These are phyloP conservation scores for Trametes elegans DNA, from an alignment of 768 basidiomycete species.

Conservation along the genomic window DNA sequence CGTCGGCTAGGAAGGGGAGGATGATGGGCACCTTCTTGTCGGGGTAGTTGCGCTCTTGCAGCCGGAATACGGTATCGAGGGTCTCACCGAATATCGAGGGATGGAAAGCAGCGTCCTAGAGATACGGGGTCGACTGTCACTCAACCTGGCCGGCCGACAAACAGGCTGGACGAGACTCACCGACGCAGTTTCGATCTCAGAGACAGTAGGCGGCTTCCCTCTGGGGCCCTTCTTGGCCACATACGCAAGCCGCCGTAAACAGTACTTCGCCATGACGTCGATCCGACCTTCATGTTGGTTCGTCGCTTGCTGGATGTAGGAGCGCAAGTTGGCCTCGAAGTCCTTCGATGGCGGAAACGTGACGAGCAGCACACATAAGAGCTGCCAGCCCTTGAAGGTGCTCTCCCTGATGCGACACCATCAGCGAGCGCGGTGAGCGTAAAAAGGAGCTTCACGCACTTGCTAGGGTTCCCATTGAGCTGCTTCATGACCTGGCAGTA, in stretches of 20 bases:
- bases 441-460: slow-evolving; percentile 45
- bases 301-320: slow-evolving; percentile 74
- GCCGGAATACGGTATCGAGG: slow-evolving; percentile 75
- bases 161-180: slow-evolving; percentile 38
- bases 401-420: slow-evolving; percentile 55
- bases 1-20: slow-evolving; percentile 89
- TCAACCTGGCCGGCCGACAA: background rate
- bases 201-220: slow-evolving; percentile 75
- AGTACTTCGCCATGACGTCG: slow-evolving; percentile 90
- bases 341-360: slow-evolving; percentile 94
- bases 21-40: slow-evolving; percentile 86
- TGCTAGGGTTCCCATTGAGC: slow-evolving; percentile 74
- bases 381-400: slow-evolving; percentile 89
- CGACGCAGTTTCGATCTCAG: slow-evolving; percentile 91
- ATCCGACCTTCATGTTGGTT: slow-evolving; percentile 70
- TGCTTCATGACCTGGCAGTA: slow-evolving; percentile 95
- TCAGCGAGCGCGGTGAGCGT: background rate
- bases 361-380: slow-evolving; percentile 85
- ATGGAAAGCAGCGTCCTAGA: slow-evolving; percentile 88
- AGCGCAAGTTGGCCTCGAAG: slow-evolving; percentile 79
- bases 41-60: slow-evolving; percentile 87
- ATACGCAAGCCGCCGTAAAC: slow-evolving; percentile 69
- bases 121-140: slow-evolving; percentile 12
- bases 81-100: slow-evolving; percentile 94
- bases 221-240: slow-evolving; percentile 84